These are phyloP conservation scores for Populus hybrid DNA, from an alignment of 441 rosid species.

Conservation along the genomic window DNA sequence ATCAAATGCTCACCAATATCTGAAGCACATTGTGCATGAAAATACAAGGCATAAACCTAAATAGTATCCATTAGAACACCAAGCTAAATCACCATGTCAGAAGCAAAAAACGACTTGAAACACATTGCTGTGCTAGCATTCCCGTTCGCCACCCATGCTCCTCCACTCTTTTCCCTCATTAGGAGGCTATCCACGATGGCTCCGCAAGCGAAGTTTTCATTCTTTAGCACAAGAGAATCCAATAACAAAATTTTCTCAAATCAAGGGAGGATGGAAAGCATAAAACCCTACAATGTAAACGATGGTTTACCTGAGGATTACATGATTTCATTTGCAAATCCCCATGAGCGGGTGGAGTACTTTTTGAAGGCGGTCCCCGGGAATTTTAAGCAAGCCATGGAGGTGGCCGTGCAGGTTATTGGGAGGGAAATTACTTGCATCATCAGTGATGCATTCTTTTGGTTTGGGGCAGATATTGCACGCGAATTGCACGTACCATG, in stretches of 20 bases:
- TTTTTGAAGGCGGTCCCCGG: slow-evolving; percentile 37
- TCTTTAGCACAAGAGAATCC: slow-evolving; percentile 41
- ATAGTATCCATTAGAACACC: no score
- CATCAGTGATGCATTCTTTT: slow-evolving; percentile 44
- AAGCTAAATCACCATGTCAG: neutral
- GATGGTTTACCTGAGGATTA: slow-evolving; percentile 37
- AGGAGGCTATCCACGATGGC: slow-evolving; percentile 23
- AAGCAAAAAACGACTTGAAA: neutral
- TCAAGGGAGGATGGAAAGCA: neutral
- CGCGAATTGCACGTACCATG: slow-evolving; percentile 40
- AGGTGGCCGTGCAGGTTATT: slow-evolving; percentile 18
- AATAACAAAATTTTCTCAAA: slow-evolving; percentile 22
- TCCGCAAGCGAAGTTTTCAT: slow-evolving; percentile 33
- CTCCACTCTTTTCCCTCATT: slow-evolving; percentile 33
- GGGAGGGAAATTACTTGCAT: slow-evolving; percentile 33
- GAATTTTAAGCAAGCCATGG: slow-evolving; percentile 29
- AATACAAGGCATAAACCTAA: no score
- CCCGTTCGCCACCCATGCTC: slow-evolving; percentile 45
- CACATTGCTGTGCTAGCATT: slow-evolving; percentile 46
- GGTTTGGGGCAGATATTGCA: slow-evolving; percentile 44
- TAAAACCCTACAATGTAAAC: slow-evolving; percentile 22
- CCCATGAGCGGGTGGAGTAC: slow-evolving; percentile 27
- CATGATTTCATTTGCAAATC: slow-evolving; percentile 15
- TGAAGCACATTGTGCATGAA: neutral
- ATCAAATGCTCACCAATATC: neutral